phyloP scores from a whole-genome alignment of 805 yeast species.

The Candida krabiensis region DNA sequence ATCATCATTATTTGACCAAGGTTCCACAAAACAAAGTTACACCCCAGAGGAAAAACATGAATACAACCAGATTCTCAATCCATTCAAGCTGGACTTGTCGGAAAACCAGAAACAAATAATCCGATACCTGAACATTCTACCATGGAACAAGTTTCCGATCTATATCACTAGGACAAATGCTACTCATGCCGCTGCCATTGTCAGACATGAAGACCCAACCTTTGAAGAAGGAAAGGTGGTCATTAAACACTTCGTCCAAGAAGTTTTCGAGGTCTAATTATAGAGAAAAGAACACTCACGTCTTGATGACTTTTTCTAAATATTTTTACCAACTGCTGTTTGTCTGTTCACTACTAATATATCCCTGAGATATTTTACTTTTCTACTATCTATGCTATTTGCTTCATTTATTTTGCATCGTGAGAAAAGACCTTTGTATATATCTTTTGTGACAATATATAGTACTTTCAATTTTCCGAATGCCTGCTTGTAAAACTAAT shows the following conservation, averaged over 20 bases:
- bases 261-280: slow-evolving; percentile 33
- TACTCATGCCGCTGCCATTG: slow-evolving; percentile 83
- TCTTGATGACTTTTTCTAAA: too few relatives aligned
- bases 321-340: too few relatives aligned
- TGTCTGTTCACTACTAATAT: too few relatives aligned
- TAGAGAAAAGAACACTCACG: too few relatives aligned
- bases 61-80: slow-evolving; percentile 18
- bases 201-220: slow-evolving; percentile 53
- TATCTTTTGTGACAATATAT: too few relatives aligned
- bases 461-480: too few relatives aligned
- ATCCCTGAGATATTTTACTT: too few relatives aligned
- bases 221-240: slow-evolving; percentile 72
- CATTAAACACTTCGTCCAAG: slow-evolving; percentile 60
- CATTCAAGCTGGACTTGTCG: slow-evolving; percentile 39
- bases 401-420: too few relatives aligned
- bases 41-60: slow-evolving; percentile 10
- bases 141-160: slow-evolving; percentile 73
- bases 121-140: slow-evolving; percentile 52
- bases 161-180: slow-evolving; percentile 63
- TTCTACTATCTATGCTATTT: too few relatives aligned
- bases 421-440: too few relatives aligned
- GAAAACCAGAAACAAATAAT: slow-evolving; percentile 52
- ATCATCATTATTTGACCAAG: slow-evolving; percentile 8
- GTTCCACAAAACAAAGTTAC: slow-evolving; percentile 8
- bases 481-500: too few relatives aligned